A percentile compares a stretch with the other conserved stretches of the same genome.
phyloP scores from a whole-genome alignment of 805 yeast genomes.

The Suhomyces pyralidae region DNA sequence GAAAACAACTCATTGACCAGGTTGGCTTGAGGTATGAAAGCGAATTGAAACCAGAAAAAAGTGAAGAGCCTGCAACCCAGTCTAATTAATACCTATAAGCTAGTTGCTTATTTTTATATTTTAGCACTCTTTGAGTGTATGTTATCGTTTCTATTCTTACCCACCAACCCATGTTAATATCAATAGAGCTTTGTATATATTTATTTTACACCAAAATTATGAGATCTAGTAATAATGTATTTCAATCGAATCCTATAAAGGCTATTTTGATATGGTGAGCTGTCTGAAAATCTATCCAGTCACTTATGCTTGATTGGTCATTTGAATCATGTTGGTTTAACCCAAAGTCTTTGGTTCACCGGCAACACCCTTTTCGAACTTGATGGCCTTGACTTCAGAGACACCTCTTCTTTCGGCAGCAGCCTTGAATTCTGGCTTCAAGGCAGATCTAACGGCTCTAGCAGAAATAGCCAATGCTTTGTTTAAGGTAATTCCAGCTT shows the following conservation, averaged over 20 bases:
- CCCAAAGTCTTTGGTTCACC: conserved; percentile 38
- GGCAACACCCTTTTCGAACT: conserved; percentile 66
- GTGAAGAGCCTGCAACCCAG: not conserved
- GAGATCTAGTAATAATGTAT: not conserved
- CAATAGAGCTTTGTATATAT: not conserved
- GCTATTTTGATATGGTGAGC: not conserved
- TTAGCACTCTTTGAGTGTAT: not conserved
- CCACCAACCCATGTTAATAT: not conserved
- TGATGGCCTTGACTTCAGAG: conserved; percentile 71
- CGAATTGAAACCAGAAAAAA: not conserved
- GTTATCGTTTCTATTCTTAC: not conserved
- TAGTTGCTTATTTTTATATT: not conserved
- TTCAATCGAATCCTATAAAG: not conserved
- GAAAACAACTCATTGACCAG: conserved; percentile 27
- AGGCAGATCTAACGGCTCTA: conserved; percentile 78
- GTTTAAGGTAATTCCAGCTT: conserved; percentile 62
- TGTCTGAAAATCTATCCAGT: not conserved
- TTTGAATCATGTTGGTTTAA: conserved; percentile 13
- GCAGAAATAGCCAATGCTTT: conserved; percentile 90
- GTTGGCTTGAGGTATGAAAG: conserved; percentile 16
- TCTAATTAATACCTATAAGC: not conserved
- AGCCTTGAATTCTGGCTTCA: conserved; percentile 81
- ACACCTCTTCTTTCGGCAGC: conserved; percentile 67
- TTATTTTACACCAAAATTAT: not conserved
- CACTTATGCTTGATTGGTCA: not conserved